Base-by-base conservation (phyloP, 352 stramenopile genomes). In the Phytophthora vignae region DNA sequence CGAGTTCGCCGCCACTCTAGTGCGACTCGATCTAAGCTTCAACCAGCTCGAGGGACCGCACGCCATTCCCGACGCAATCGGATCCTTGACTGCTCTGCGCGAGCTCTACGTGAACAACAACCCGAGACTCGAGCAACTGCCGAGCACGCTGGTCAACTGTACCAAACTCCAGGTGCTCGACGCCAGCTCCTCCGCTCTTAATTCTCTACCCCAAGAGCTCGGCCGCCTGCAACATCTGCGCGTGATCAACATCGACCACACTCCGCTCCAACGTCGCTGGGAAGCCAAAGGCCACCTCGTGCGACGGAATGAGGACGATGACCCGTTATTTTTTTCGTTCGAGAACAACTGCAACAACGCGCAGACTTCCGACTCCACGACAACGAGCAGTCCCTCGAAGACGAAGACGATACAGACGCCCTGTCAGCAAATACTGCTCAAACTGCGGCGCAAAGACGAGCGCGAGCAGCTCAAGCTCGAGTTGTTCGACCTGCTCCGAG, bases 91-190 rank as follows among this genome's bases (percentile, higher is more conserved):
- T 27, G 70, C 67, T 21, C 84, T 98, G 7, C 85, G 90, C 52
- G 73, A 92, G 57, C 78, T 98, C 12, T 97, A 90, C 76, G 67
- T 97, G 29, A 96, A 94, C 64, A 79, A 94, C 59, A 98, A 98
- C 57, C 90, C 87, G 5, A 65, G 71, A 7, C 82, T 98, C 3
- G 54, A 62, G 21, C 44, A 49, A 0, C 54, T 98, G 4, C 90
- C 90, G 3, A 33, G 66, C 3, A 56, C 90, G 31, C 74, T 97
- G 15, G 71, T 79, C 15, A 65, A 87, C 22, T 98, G 90, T 63
- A 48, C 57, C 2, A 79, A 88, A 14, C 83, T 97, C 3, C 77
- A 84, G 40, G 82, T 96, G 14, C 55, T 97, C 5, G 92, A 97
- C 57, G 77, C 82, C 29, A 91, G 88, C 27, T 67, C 66, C 12